Conservation (phyloP, 2,329 filamentous ascomycete species). For the Graphium sp. region DNA sequence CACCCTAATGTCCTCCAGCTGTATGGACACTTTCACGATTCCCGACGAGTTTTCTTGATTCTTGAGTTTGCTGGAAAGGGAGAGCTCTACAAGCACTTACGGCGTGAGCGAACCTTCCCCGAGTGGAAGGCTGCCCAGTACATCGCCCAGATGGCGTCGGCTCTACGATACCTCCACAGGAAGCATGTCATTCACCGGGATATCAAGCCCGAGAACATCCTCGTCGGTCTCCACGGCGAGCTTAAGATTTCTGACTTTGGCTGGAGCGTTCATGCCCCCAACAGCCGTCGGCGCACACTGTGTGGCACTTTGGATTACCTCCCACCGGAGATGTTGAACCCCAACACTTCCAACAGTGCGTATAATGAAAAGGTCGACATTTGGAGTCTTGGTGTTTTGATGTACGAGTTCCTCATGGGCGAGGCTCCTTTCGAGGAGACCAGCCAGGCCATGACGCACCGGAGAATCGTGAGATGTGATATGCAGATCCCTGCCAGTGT, state of each 20-base stretch:
- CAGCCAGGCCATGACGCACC: slow-evolving; percentile 86
- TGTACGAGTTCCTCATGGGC: slow-evolving; percentile 90
- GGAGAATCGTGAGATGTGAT: slow-evolving; percentile 73
- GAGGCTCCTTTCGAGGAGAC: slow-evolving; percentile 95
- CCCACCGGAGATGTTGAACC: slow-evolving; percentile 91
- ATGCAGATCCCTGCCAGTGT: slow-evolving; percentile 89
- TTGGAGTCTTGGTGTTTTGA: slow-evolving; percentile 89
- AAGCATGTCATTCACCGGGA: slow-evolving; percentile 97
- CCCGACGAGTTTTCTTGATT: slow-evolving; percentile 74
- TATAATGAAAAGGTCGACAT: slow-evolving; percentile 94
- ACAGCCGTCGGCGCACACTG: slow-evolving; percentile 84
- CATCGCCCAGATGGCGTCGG: slow-evolving; percentile 80
- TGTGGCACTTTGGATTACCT: slow-evolving; percentile 96
- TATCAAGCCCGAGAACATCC: slow-evolving; percentile 95
- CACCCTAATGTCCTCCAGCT: slow-evolving; percentile 75
- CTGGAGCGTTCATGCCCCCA: slow-evolving; percentile 95
- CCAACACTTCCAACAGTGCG: slow-evolving; percentile 64
- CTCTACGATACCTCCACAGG: slow-evolving; percentile 78
- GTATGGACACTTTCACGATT: slow-evolving; percentile 80
- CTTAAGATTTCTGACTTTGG: slow-evolving; percentile 98
- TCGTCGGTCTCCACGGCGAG: slow-evolving; percentile 90
- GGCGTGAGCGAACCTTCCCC: slow-evolving; percentile 62
- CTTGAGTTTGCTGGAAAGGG: slow-evolving; percentile 76
- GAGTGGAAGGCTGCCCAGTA: slow-evolving; percentile 81
- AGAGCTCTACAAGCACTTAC: slow-evolving; percentile 75